A percentile compares a stretch with the other conserved stretches of the same genome.
Conservation (phyloP, 495 filamentous ascomycete species). For the Gamarada debralockiae region DNA sequence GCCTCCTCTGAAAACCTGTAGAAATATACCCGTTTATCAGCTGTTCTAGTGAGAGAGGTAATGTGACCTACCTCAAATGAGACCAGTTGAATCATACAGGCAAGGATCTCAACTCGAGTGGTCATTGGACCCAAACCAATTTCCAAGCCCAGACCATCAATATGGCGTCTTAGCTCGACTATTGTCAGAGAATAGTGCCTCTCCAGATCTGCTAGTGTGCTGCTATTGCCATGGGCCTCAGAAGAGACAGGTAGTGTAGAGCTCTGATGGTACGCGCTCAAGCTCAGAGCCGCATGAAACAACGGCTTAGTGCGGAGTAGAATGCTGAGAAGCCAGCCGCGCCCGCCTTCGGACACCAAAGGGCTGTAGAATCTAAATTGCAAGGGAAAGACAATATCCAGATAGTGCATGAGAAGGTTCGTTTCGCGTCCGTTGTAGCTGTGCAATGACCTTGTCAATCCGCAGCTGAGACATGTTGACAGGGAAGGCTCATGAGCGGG, state of each 20-base stretch:
- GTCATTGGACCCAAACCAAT: no score
- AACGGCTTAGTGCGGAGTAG: background rate
- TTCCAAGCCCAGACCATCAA: background rate
- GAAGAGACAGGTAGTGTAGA: background rate
- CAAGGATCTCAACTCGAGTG: background rate
- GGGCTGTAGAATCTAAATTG: constrained; percentile 6
- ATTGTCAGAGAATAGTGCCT: background rate
- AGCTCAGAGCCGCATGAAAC: constrained; percentile 7
- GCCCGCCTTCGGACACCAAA: background rate
- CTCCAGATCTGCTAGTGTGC: background rate
- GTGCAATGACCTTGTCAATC: background rate
- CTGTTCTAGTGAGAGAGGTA: background rate
- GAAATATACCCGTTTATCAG: background rate
- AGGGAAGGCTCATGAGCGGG: no score
- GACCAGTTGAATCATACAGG: background rate
- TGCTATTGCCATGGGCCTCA: background rate
- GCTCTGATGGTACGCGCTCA: constrained; percentile 2
- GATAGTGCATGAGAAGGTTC: background rate
- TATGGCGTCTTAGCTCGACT: background rate
- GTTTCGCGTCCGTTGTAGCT: constrained; percentile 1
- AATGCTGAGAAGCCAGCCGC: constrained; percentile 5
- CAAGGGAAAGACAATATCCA: constrained; percentile 3
- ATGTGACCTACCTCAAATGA: background rate
- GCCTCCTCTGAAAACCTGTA: background rate
- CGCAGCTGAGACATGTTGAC: background rate